Evolutionary conservation across 2,329 filamentous ascomycete species (phyloP).

Genomic region (Mycosphaerella sp.): DNA sequence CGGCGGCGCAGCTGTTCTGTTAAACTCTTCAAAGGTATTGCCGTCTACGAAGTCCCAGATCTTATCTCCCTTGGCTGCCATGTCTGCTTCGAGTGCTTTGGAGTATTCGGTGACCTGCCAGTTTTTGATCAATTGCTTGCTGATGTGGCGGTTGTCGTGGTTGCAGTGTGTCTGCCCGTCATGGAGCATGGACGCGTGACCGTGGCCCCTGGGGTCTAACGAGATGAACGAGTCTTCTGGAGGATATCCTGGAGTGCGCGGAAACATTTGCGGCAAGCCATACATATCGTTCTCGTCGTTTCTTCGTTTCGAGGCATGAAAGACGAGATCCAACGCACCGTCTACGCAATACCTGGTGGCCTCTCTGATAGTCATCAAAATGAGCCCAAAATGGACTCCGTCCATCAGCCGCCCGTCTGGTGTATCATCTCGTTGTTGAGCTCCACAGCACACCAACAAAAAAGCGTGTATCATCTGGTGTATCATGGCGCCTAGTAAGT

Average conservation of each 20-base stretch:
- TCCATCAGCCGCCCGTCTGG: conserved; percentile 36
- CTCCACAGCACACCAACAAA: conserved; percentile 40
- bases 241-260: background rate
- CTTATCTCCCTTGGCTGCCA: conserved; percentile 32
- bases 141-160: conserved; percentile 29
- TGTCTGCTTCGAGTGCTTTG: conserved; percentile 33
- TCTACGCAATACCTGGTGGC: conserved; percentile 28
- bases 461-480: conserved; percentile 45
- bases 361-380: conserved; percentile 36
- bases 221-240: conserved; percentile 18
- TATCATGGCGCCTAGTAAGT: conserved; percentile 36
- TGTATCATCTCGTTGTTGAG: conserved; percentile 29
- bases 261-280: background rate
- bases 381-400: conserved; percentile 38
- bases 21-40: conserved; percentile 29
- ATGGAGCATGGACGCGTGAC: conserved; percentile 15
- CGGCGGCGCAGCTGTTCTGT: conserved; percentile 28
- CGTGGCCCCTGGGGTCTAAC: conserved; percentile 19
- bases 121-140: conserved; percentile 28
- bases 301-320: conserved; percentile 28
- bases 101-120: conserved; percentile 31
- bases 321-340: conserved; percentile 31
- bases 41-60: conserved; percentile 33
- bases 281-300: conserved; percentile 5
- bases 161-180: conserved; percentile 30